These are phyloP conservation scores for Globisporangium recalcitrans DNA, from an alignment of 352 stramenopile genomes.

Conservation along the genomic window DNA sequence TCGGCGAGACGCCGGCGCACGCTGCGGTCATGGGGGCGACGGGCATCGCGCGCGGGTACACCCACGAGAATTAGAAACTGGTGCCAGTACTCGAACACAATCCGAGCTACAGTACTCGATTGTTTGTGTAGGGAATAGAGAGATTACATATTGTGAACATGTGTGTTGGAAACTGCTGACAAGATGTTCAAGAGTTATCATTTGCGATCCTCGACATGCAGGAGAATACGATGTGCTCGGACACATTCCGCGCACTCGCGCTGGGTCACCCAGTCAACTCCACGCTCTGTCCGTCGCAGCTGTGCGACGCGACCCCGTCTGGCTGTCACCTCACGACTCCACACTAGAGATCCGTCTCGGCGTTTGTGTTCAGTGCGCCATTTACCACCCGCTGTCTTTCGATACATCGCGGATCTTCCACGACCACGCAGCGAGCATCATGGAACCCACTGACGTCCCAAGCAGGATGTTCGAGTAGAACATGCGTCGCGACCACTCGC, in stretches of 20 bases:
- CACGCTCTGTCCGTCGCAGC: not conserved
- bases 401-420: not conserved
- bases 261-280: no score
- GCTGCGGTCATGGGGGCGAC: conserved; percentile 65
- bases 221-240: no score
- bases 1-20: conserved; percentile 74
- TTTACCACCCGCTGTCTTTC: not conserved
- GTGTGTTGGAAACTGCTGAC: not conserved
- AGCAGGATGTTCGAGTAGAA: conserved; percentile 1
- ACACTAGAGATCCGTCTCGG: no score
- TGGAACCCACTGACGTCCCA: not conserved
- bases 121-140: not conserved
- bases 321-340: not conserved
- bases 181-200: not conserved
- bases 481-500: not conserved
- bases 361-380: not conserved
- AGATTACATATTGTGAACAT: not conserved
- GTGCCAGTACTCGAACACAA: not conserved
- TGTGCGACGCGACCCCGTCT: not conserved
- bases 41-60: conserved; percentile 77
- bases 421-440: not conserved
- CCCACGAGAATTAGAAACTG: conserved; percentile 33
- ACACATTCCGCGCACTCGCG: no score
- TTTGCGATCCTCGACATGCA: not conserved
- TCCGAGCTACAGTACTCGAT: not conserved